Evolutionary conservation across 805 yeast genomes (phyloP), one percentile per base, ranked within the genome.

Genomic region (Wickerhamiella brachini): DNA sequence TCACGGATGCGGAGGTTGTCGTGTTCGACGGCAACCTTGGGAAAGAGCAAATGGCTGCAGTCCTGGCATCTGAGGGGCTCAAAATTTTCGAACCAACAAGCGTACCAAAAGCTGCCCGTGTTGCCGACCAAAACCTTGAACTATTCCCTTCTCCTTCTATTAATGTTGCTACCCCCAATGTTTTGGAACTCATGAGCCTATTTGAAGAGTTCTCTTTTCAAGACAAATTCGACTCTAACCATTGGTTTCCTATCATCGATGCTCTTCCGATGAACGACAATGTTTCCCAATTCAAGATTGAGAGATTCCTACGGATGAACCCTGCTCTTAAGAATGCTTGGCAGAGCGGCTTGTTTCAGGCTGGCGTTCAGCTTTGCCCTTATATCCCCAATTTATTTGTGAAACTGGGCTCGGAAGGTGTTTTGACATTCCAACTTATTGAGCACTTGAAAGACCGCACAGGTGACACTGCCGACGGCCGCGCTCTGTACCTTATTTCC

Each of bases 221-320:
- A 3, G 71, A 68, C 9, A 62, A 63, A 48, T 73, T 74, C 55
- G 75, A 75, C 42, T 81, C 79, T 23, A 81, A 80, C 47, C 56
- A 64, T 2, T 88, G 95, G 95, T 87, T 87, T 64, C 82, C 84
- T 1, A 68, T 79, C 1, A 63, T 87, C 13, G 95, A 86, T 57
- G 59, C 74, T 0, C 64, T 85, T 23, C 68, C 68, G 47, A 61
- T 81, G 51, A 74, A 71, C 17, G 62, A 65, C 38, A 45, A 57
- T 0, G 52, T 65, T 1, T 60, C 69, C 0, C 58, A 60, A 45
- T 51, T 52, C 43, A 57, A 64, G 53, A 53, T 60, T n/a, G 56
- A 56, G 48, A 46, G 52, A 6, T 60, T 59, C 48, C 18, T 61
- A 44, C 51, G 61, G 5, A 54, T 58, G 21, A 49, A 58, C 13